Conservation (phyloP, 1,139 yeast genomes). For the Zygoascus meyerae region DNA sequence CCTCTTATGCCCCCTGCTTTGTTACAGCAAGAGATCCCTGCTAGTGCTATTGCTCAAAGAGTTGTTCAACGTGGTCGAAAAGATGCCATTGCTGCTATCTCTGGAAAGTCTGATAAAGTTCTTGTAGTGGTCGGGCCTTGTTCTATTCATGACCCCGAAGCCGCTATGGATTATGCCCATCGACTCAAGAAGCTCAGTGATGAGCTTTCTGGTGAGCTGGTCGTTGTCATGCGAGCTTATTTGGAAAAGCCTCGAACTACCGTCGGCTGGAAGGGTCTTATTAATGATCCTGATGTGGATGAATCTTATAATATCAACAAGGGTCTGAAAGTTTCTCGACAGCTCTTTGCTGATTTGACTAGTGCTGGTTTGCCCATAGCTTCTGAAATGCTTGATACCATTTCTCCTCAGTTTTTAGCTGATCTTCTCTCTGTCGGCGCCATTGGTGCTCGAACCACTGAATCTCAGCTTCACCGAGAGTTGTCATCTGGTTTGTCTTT, state of each 20-base stretch:
- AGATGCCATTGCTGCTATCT: slow-evolving; percentile 65
- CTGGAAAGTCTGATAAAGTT: slow-evolving; percentile 72
- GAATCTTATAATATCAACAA: slow-evolving; percentile 91
- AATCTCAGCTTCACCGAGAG: slow-evolving; percentile 96
- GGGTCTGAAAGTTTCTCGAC: slow-evolving; percentile 83
- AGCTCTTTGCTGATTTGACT: slow-evolving; percentile 79
- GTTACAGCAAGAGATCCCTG: slow-evolving; percentile 71
- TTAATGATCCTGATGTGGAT: slow-evolving; percentile 94
- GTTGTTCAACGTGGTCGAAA: slow-evolving; percentile 74
- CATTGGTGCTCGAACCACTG: slow-evolving; percentile 98
- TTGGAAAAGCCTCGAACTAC: slow-evolving; percentile 98
- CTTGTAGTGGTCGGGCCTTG: slow-evolving; percentile 91
- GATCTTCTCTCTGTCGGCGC: slow-evolving; percentile 94
- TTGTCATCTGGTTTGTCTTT: slow-evolving; percentile 92
- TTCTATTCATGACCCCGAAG: slow-evolving; percentile 85
- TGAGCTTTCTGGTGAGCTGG: slow-evolving; percentile 67
- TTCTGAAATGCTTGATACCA: slow-evolving; percentile 96
- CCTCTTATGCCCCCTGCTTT: slow-evolving; percentile 87
- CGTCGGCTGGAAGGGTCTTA: slow-evolving; percentile 98
- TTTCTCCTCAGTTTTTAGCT: slow-evolving; percentile 93
- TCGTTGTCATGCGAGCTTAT: slow-evolving; percentile 93
- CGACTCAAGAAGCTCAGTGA: slow-evolving; percentile 61
- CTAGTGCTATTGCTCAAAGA: slow-evolving; percentile 52
- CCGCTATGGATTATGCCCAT: slow-evolving; percentile 82
- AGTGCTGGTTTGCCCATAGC: slow-evolving; percentile 76